Conservation (phyloP, 2,329 filamentous ascomycete species). For the Cladobotryum mycophilum region DNA sequence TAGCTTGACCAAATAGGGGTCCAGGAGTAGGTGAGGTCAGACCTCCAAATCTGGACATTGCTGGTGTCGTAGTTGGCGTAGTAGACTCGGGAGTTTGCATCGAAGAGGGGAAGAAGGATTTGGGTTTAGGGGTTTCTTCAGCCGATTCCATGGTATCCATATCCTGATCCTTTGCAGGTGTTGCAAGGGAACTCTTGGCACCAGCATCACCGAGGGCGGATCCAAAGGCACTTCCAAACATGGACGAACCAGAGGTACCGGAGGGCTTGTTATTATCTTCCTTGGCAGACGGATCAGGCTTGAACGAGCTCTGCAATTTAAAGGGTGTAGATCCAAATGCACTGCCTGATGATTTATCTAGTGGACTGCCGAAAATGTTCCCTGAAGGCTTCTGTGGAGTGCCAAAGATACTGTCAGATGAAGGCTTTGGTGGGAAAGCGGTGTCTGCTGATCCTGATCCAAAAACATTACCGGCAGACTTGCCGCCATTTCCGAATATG, state of each 20-base stretch:
- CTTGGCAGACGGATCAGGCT: slow-evolving; percentile 54
- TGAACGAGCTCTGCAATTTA: slow-evolving; percentile 63
- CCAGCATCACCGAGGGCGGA: slow-evolving; percentile 47
- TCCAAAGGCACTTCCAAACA: slow-evolving; percentile 59
- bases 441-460: slow-evolving; percentile 20
- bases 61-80: slow-evolving; percentile 48
- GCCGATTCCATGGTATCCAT: slow-evolving; percentile 39
- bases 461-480: slow-evolving; percentile 31
- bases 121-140: slow-evolving; percentile 31
- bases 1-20: slow-evolving; percentile 29
- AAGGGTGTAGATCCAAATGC: slow-evolving; percentile 46
- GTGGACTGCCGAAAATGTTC: slow-evolving; percentile 38
- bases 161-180: slow-evolving; percentile 43
- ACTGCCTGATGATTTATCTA: slow-evolving; percentile 38
- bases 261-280: slow-evolving; percentile 50
- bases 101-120: slow-evolving; percentile 23
- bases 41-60: slow-evolving; percentile 40
- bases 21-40: slow-evolving; percentile 28
- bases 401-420: slow-evolving; percentile 18
- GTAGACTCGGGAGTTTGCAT: slow-evolving; percentile 28
- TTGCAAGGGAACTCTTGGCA: slow-evolving; percentile 30
- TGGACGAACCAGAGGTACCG: slow-evolving; percentile 33
- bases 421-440: slow-evolving; percentile 50
- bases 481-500: slow-evolving; percentile 32
- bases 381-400: slow-evolving; percentile 52